A percentile compares a stretch with the other conserved stretches of the same genome.
These are phyloP conservation scores for Xylaria palmicola DNA, from an alignment of 495 filamentous ascomycete species.

Conservation along the genomic window DNA sequence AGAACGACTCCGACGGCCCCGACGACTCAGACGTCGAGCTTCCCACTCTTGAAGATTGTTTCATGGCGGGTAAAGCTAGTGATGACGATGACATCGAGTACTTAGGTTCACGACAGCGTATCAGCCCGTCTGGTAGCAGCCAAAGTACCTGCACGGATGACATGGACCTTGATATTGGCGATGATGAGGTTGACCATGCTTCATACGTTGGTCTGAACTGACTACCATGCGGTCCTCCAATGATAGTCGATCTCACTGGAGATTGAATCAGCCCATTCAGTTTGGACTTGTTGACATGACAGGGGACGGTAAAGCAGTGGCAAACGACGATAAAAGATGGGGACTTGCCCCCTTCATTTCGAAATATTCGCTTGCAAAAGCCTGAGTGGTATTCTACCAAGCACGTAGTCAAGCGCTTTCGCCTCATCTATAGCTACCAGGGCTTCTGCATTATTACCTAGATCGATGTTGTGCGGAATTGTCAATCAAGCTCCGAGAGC, in stretches of 20 bases:
- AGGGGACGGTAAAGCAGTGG: no score
- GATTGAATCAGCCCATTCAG: background rate
- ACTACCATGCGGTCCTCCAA: background rate
- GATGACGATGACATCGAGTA: slow-evolving; percentile 19
- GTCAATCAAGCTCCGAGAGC: no score
- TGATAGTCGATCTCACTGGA: background rate
- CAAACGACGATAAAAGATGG: no score
- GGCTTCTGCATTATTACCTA: no score
- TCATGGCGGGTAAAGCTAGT: background rate
- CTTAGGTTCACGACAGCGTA: slow-evolving; percentile 4
- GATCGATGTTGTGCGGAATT: no score
- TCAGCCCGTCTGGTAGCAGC: background rate
- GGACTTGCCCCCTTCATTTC: no score
- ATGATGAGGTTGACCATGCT: background rate
- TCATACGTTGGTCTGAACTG: slow-evolving; percentile 1
- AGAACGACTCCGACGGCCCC: no score
- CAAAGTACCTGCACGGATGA: background rate
- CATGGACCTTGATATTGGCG: background rate
- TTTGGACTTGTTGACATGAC: background rate
- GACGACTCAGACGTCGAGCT: slow-evolving; percentile 14
- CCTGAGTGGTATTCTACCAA: no score
- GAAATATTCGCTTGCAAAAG: no score
- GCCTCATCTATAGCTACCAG: no score
- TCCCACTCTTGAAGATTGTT: slow-evolving; percentile 14
- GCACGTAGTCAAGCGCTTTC: no score